These are phyloP conservation scores for Clarireedia hainanense DNA, from an alignment of 2,329 filamentous ascomycete species.

Conservation along the genomic window DNA sequence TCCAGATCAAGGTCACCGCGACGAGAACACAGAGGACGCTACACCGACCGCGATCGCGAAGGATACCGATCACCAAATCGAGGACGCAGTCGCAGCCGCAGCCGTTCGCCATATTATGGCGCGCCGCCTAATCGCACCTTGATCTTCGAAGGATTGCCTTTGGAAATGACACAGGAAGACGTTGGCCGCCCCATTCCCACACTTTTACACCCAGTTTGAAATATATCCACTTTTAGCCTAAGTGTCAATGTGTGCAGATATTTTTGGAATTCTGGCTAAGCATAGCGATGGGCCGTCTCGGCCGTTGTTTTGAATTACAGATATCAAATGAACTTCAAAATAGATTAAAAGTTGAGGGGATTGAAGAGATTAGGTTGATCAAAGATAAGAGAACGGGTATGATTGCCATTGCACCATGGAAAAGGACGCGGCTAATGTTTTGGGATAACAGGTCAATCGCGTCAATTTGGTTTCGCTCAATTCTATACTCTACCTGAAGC, in stretches of 20 bases:
- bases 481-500: slow-evolving; percentile 42
- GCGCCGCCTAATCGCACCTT: slow-evolving; percentile 41
- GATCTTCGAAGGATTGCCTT: slow-evolving; percentile 47
- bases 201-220: slow-evolving; percentile 11
- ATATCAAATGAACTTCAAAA: slow-evolving; percentile 47
- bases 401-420: slow-evolving; percentile 10
- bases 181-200: slow-evolving; percentile 38
- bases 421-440: slow-evolving; percentile 9
- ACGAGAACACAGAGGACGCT: slow-evolving; percentile 26
- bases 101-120: slow-evolving; percentile 27
- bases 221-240: slow-evolving; percentile 24
- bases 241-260: slow-evolving; percentile 26
- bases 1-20: slow-evolving; percentile 32
- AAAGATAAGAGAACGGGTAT: slow-evolving; percentile 50
- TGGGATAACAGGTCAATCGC: slow-evolving; percentile 38
- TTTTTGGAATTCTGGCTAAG: slow-evolving; percentile 31
- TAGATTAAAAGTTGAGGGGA: slow-evolving; percentile 40
- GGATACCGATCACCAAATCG: slow-evolving; percentile 26
- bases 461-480: slow-evolving; percentile 48
- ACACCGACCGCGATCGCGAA: slow-evolving; percentile 29
- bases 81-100: slow-evolving; percentile 26
- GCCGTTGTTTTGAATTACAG: slow-evolving; percentile 35
- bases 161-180: slow-evolving; percentile 42
- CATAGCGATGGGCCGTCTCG: slow-evolving; percentile 28
- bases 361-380: slow-evolving; percentile 50